Percentiles rank a stretch among this genome's conserved stretches.
Conservation (phyloP, 2,329 filamentous ascomycete genomes). For the Trichoderma arundinaceum region DNA sequence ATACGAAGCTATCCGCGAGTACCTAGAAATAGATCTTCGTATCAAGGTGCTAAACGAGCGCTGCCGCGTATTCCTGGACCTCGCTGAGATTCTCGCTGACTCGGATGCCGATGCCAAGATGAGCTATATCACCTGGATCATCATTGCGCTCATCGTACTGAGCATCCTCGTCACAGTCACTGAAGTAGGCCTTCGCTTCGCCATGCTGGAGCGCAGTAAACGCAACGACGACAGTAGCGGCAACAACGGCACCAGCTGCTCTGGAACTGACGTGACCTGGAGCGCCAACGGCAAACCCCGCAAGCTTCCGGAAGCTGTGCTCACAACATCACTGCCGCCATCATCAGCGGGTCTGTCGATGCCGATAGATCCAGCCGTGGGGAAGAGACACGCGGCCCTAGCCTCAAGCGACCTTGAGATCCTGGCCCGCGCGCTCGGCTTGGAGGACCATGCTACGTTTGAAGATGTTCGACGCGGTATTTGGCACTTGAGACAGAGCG, state of each 20-base stretch:
- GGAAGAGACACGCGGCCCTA: constrained; percentile 25
- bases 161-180: constrained; percentile 90
- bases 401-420: constrained; percentile 44
- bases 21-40: constrained; percentile 94
- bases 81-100: constrained; percentile 93
- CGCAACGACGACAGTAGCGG: constrained; percentile 32
- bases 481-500: constrained; percentile 39
- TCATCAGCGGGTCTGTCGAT: constrained; percentile 9
- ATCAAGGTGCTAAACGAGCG: constrained; percentile 97
- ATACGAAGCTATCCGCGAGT: constrained; percentile 93
- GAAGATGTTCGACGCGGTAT: constrained; percentile 46
- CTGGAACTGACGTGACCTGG: constrained; percentile 33
- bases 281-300: constrained; percentile 27
- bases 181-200: constrained; percentile 87
- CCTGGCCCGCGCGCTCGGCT: constrained; percentile 44
- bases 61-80: constrained; percentile 93
- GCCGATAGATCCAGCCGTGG: neutral
- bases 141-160: constrained; percentile 90
- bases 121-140: constrained; percentile 96
- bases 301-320: constrained; percentile 33
- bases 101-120: constrained; percentile 93
- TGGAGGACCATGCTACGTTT: constrained; percentile 45
- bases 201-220: constrained; percentile 60
- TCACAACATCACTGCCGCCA: constrained; percentile 31
- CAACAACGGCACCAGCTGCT: constrained; percentile 32